Conservation (phyloP, 2,329 filamentous ascomycete species). For the Clarireedia paspali region DNA sequence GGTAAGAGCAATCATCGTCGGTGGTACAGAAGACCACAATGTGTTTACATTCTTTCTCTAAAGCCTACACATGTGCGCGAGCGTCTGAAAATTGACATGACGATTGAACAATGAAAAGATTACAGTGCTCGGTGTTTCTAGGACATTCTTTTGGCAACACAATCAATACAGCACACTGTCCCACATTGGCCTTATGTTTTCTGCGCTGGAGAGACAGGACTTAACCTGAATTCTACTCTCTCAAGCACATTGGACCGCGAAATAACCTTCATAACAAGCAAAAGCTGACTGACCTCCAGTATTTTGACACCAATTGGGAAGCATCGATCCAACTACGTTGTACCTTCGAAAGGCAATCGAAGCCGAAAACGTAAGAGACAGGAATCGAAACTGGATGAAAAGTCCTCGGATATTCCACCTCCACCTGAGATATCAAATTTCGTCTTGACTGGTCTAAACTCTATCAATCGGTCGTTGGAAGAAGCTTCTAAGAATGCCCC, state of each 20-base stretch:
- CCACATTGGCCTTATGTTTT: no score
- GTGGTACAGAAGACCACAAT: no score
- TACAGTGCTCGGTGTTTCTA: no score
- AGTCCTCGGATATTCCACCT: constrained; percentile 27
- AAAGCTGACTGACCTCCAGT: constrained; percentile 33
- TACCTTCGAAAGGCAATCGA: constrained; percentile 54
- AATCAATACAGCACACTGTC: no score
- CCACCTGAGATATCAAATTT: constrained; percentile 46
- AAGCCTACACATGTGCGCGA: no score
- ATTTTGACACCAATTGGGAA: constrained; percentile 56
- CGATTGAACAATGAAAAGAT: no score
- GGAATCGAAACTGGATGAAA: constrained; percentile 23
- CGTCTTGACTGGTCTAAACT: constrained; percentile 58
- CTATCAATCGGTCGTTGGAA: constrained; percentile 50
- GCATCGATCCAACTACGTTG: constrained; percentile 46
- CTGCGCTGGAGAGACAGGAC: no score
- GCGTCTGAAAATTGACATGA: no score
- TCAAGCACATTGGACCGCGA: neutral
- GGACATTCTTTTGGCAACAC: no score
- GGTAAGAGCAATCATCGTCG: constrained; percentile 34
- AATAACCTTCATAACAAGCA: neutral
- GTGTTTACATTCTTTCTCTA: no score
- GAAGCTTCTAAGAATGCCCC: constrained; percentile 11
- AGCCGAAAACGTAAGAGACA: constrained; percentile 45
- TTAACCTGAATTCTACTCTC: neutral